Conservation (phyloP, 1,284 basidiomycete genomes). For the Grifola frondosa region DNA sequence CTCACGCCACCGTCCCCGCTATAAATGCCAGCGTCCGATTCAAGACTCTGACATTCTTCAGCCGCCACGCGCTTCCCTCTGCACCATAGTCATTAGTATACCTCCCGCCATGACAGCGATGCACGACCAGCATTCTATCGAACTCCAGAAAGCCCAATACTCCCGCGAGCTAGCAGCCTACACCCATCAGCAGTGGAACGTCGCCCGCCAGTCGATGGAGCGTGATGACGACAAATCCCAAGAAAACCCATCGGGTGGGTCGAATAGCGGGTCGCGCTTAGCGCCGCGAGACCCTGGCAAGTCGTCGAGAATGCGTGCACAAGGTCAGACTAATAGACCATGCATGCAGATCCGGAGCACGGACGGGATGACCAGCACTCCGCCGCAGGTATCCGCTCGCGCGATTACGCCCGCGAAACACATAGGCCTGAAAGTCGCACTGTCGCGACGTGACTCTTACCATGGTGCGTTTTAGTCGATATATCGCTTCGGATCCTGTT, state of each 20-base stretch:
- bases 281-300: conserved; percentile 7
- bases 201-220: conserved; percentile 31
- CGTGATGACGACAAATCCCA: conserved; percentile 11
- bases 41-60: neutral
- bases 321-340: conserved; percentile 19
- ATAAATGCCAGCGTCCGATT: conserved; percentile 3
- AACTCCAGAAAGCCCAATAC: conserved; percentile 52
- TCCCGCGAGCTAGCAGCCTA: conserved; percentile 57
- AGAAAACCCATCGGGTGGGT: conserved; percentile 2
- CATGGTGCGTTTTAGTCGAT: too few relatives aligned
- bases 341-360: neutral
- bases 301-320: conserved; percentile 11
- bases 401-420: conserved; percentile 27
- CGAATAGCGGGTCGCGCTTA: conserved; percentile 8
- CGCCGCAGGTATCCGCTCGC: conserved; percentile 26
- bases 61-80: neutral
- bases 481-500: too few relatives aligned
- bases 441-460: too few relatives aligned
- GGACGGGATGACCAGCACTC: conserved; percentile 10
- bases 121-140: conserved; percentile 29
- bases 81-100: too few relatives aligned
- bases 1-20: neutral
- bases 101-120: conserved; percentile 27
- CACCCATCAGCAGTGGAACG: conserved; percentile 56
- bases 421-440: conserved; percentile 19